Percentiles rank a stretch among this genome's conserved stretches.
Evolutionary conservation across 306 rosid species (phyloP).

Genomic region (Cucurbita ficifolia): DNA sequence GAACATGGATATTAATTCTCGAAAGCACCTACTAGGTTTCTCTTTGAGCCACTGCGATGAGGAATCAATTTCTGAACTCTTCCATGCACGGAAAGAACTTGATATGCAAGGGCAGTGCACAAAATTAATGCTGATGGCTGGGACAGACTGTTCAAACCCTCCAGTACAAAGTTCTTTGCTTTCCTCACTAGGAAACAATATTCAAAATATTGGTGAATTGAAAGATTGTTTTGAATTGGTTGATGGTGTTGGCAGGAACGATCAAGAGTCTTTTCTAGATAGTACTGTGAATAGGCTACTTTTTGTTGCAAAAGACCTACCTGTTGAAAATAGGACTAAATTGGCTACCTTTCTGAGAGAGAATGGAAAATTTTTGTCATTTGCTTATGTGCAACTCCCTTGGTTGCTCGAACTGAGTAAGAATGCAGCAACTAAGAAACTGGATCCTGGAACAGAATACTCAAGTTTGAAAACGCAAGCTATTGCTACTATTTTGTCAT

Average conservation of each 20-base stretch:
- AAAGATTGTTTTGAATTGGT: slow-evolving; percentile 26
- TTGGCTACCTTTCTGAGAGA: slow-evolving; percentile 60
- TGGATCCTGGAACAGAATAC: slow-evolving; percentile 37
- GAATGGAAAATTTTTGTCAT: slow-evolving; percentile 67
- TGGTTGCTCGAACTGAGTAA: slow-evolving; percentile 75
- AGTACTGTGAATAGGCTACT: slow-evolving; percentile 33
- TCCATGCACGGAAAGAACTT: slow-evolving; percentile 85
- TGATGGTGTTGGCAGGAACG: no score
- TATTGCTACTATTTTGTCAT: slow-evolving; percentile 61
- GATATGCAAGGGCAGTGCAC: slow-evolving; percentile 94
- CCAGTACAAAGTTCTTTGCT: slow-evolving; percentile 42
- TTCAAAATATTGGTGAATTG: slow-evolving; percentile 29
- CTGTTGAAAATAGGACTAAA: slow-evolving; percentile 46
- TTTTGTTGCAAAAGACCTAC: slow-evolving; percentile 52
- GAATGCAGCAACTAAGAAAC: slow-evolving; percentile 32
- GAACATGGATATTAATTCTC: slow-evolving; percentile 74
- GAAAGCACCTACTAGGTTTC: slow-evolving; percentile 83
- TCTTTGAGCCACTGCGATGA: slow-evolving; percentile 90
- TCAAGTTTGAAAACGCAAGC: slow-evolving; percentile 51
- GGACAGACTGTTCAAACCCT: slow-evolving; percentile 35
- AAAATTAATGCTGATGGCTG: slow-evolving; percentile 39
- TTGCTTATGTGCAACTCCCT: slow-evolving; percentile 77
- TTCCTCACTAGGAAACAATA: slow-evolving; percentile 23
- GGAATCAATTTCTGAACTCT: slow-evolving; percentile 85
- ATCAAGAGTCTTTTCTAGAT: slow-evolving; percentile 44